Evolutionary conservation across 2,329 filamentous ascomycete species (phyloP), one percentile per base, ranked within the genome.

Genomic region (Trichophyton rubrum): DNA sequence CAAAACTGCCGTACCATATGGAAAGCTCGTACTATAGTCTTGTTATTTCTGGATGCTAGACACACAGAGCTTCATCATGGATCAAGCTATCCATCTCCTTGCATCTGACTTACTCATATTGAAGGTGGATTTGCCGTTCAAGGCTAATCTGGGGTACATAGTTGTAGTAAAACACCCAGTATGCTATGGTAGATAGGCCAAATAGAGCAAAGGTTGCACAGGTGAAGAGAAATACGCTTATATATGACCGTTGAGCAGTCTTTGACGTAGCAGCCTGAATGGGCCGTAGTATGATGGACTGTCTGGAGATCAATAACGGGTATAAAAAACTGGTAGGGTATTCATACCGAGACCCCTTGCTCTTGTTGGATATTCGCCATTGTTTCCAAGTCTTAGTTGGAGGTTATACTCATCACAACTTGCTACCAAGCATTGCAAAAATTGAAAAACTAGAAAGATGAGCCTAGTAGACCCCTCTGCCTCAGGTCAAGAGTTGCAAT

Each of bases 61-160:
- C 9, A 15, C 4, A 35, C 27, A 24, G 3, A 27, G 4, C 22
- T 24, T 35, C 7, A 13, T 9, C 13, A 35, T n/a, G 15, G 51
- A 15, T 8, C 7, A 38, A 13, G 20, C 20, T 57, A 17, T 43
- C 40, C 40, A 41, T 7, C 6, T 43, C n/a, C 13, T 9, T 15
- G n/a, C 15, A 38, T 55, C 11, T 3, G 17, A 55, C 74, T 60
- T 77, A 80, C 75, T 82, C 81, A 72, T 84, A 88, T 71, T 88
- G 84, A 20, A 89, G 74, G 73, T 88, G 82, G 6, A 88, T 77
- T 3, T 79, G 75, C n/a, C 81, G 78, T 63, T 80, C 75, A 62
- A 88, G 78, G 60, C 83, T 82, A 64, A 85, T 81, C 59, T 82
- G 80, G 0, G 86, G 86, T 22, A 89, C 82, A 73, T 85, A 88